A percentile compares a stretch with the other conserved stretches of the same genome.
Conservation (phyloP, 2,329 filamentous ascomycete genomes). For the Setomelanomma holmii region DNA sequence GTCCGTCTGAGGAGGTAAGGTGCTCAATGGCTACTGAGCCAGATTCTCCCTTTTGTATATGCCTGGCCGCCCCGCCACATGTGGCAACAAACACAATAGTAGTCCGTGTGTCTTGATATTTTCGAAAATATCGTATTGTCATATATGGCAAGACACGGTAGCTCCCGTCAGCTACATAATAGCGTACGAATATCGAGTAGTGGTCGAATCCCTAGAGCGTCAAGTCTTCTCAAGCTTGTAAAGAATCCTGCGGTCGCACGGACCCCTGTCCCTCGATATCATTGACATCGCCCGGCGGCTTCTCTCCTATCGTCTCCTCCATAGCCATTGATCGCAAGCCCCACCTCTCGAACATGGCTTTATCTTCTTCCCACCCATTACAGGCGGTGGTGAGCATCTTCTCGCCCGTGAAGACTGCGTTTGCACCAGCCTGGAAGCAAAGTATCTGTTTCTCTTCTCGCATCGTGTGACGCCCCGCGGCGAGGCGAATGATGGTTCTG, state of each 20-base stretch:
- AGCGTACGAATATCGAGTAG: too few relatives aligned
- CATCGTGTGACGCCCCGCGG: constrained; percentile 84
- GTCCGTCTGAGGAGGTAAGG: too few relatives aligned
- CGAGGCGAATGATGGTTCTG: constrained; percentile 83
- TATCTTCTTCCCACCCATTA: constrained; percentile 89
- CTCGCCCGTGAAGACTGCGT: constrained; percentile 94
- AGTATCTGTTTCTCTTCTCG: constrained; percentile 86
- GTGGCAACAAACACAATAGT: too few relatives aligned
- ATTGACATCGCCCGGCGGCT: constrained; percentile 13
- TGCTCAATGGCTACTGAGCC: too few relatives aligned
- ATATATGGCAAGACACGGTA: too few relatives aligned
- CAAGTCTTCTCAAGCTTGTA: constrained; percentile 14
- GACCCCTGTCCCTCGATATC: constrained; percentile 15
- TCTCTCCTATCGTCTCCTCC: constrained; percentile 44
- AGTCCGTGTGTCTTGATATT: too few relatives aligned
- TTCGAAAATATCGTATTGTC: too few relatives aligned
- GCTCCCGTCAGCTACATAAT: too few relatives aligned
- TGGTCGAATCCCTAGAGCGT: too few relatives aligned
- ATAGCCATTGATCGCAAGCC: constrained; percentile 77
- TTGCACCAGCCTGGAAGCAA: constrained; percentile 90
- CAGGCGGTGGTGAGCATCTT: constrained; percentile 95
- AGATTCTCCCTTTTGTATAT: too few relatives aligned
- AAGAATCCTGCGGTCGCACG: constrained; percentile 16
- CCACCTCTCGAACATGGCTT: constrained; percentile 82
- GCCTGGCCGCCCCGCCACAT: too few relatives aligned